phyloP scores from a whole-genome alignment of 345 rosid genomes.

The Rhodamnia rubescens region DNA sequence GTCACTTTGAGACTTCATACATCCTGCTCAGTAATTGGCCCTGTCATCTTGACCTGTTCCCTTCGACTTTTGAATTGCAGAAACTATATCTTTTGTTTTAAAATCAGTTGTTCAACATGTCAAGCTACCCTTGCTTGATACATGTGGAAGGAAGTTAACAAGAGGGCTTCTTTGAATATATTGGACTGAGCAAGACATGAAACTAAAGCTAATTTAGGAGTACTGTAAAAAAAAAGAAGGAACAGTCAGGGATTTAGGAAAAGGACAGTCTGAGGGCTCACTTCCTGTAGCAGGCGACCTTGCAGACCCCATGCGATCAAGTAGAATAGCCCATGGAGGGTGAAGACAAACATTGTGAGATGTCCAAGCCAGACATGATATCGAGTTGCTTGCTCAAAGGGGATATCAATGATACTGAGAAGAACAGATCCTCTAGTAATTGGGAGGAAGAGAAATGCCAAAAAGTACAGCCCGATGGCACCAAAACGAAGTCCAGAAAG shows the following conservation, averaged over 20 bases:
- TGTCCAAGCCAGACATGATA: slow-evolving; percentile 96
- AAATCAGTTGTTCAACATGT: background rate
- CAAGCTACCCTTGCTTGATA: background rate
- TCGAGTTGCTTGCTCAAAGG: slow-evolving; percentile 81
- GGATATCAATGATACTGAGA: slow-evolving; percentile 71
- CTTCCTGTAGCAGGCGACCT: slow-evolving; percentile 48
- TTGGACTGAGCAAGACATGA: background rate
- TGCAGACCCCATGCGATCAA: slow-evolving; percentile 43
- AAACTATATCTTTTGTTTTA: background rate
- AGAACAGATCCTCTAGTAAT: slow-evolving; percentile 81
- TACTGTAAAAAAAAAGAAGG: background rate
- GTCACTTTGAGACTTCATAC: background rate
- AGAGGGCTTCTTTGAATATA: background rate
- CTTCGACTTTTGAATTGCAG: background rate
- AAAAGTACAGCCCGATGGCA: slow-evolving; percentile 55
- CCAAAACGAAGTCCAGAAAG: slow-evolving; percentile 55
- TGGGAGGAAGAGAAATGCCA: slow-evolving; percentile 75
- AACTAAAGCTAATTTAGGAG: background rate
- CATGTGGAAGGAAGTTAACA: background rate
- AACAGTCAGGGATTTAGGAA: background rate
- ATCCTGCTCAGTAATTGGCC: background rate
- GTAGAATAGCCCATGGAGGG: slow-evolving; percentile 70
- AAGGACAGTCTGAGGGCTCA: slow-evolving; percentile 16
- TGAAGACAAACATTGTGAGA: slow-evolving; percentile 65
- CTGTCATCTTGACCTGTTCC: background rate